A percentile compares a stretch with the other conserved stretches of the same genome.
These are phyloP conservation scores for Hypoxylon sp. DNA, from an alignment of 2,329 filamentous ascomycete genomes.

Conservation along the genomic window DNA sequence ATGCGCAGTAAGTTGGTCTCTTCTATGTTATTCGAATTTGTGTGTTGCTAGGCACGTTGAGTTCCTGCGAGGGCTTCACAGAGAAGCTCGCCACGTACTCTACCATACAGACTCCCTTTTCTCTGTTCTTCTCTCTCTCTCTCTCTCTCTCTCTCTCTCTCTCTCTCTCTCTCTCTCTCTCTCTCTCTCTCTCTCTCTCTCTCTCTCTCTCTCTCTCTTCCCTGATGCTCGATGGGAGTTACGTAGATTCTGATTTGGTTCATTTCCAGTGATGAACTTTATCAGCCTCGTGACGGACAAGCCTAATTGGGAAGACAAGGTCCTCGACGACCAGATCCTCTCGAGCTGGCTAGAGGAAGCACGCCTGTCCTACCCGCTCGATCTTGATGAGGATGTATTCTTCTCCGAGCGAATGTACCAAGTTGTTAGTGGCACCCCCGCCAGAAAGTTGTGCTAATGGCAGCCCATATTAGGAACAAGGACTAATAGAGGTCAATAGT, in stretches of 20 bases:
- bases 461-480: not conserved
- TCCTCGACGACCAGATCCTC: constrained; percentile 36
- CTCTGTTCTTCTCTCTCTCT: no score
- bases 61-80: not conserved
- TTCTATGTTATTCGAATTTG: not conserved
- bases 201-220: constrained; percentile 36
- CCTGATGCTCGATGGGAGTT: constrained; percentile 50
- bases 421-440: not conserved
- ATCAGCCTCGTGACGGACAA: constrained; percentile 43
- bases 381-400: constrained; percentile 33
- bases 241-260: constrained; percentile 40
- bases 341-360: constrained; percentile 37
- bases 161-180: no score
- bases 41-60: not conserved
- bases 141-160: no score
- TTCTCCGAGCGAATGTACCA: constrained; percentile 24
- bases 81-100: not conserved
- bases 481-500: constrained; percentile 21
- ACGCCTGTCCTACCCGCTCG: not conserved
- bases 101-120: not conserved
- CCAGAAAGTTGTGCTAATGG: not conserved
- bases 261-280: constrained; percentile 38
- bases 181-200: no score
- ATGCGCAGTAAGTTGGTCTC: constrained; percentile 23
- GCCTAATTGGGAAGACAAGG: constrained; percentile 38